Base-by-base conservation (phyloP, 2,329 filamentous ascomycete genomes). In the Dothideomycetes sp. region DNA sequence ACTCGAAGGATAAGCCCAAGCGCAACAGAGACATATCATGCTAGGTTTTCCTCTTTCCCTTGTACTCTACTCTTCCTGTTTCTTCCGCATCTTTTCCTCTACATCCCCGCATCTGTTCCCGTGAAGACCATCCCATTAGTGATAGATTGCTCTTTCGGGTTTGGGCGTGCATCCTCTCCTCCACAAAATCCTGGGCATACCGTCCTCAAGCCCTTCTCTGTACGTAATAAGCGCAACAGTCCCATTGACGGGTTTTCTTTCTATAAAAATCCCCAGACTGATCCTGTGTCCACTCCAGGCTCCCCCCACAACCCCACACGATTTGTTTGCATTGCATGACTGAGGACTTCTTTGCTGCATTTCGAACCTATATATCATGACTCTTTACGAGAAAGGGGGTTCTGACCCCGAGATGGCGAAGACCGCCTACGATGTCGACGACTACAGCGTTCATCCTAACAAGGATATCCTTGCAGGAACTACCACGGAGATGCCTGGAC, bases 141-240 rank as follows among this genome's bases (percentile, higher is more conserved):
- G 28, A 27, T 28, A 40, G 37, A 40, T 40, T 40, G 28, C 37
- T 40, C 37, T n/a, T 40, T 40, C 16, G 25, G 37, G 37, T 40
- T 40, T n/a, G 25, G 37, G 37, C 28, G 9, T 15, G 16, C 7
- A 19, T 27, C 12, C 4, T 18, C 13, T 10, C 15, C 18, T 6
- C 25, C 35, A 38, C 20, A 6, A 33, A 32, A 12, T 11, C 37
- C 22, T 40, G 37, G 37, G 28, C 28, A 33, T n/a, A 18, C 17
- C 25, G 18, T 20, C 22, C 15, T 19, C 15, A 6, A 25, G n/a
- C 12, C 15, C n/a, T 25, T 27, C 6, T 20, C 30, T 13, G 37
- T 40, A 33, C 37, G 37, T 40, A 40, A 40, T 27, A 40, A 4
- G 16, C 17, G 9, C 29, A 20, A 20, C n/a, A 4, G 9, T 40